These are phyloP conservation scores for Amauroascus verrucosus DNA, from an alignment of 2,329 filamentous ascomycete genomes.

Conservation along the genomic window DNA sequence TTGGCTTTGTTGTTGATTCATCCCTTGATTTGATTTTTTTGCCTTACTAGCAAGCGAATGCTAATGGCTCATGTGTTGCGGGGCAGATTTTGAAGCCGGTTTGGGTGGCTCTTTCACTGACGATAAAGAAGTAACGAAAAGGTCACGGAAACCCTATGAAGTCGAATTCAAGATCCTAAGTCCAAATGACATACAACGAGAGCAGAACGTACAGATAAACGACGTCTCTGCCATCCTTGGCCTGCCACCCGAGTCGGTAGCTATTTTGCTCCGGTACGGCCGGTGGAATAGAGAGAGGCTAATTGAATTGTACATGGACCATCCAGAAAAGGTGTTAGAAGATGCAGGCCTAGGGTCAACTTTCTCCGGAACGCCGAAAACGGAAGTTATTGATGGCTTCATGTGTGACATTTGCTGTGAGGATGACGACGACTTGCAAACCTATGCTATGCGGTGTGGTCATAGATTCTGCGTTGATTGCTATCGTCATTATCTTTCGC, in stretches of 20 bases:
- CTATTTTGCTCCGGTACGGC: constrained; percentile 78
- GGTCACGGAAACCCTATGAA: constrained; percentile 66
- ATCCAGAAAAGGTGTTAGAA: constrained; percentile 66
- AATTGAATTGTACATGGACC: constrained; percentile 95
- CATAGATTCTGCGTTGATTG: constrained; percentile 90
- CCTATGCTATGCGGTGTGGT: constrained; percentile 89
- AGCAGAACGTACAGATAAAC: constrained; percentile 75
- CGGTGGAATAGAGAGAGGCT: constrained; percentile 94
- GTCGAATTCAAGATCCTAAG: constrained; percentile 73
- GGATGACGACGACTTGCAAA: constrained; percentile 63
- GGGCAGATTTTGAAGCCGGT: constrained; percentile 47
- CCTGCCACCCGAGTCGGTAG: constrained; percentile 76
- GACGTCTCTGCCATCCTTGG: constrained; percentile 89
- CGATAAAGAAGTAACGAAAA: constrained; percentile 60
- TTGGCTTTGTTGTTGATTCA: background rate
- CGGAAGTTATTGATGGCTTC: constrained; percentile 66
- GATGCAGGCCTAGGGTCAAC: constrained; percentile 67
- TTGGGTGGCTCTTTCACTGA: constrained; percentile 54
- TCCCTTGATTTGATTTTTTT: background rate
- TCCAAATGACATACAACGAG: constrained; percentile 68
- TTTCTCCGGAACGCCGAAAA: constrained; percentile 51
- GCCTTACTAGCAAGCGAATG: background rate
- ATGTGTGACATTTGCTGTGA: constrained; percentile 94
- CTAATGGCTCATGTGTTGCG: constrained; percentile 2
- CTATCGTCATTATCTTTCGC: constrained; percentile 78